Base-by-base conservation (phyloP, 805 yeast species). In the Kockiozyma suomiensis region DNA sequence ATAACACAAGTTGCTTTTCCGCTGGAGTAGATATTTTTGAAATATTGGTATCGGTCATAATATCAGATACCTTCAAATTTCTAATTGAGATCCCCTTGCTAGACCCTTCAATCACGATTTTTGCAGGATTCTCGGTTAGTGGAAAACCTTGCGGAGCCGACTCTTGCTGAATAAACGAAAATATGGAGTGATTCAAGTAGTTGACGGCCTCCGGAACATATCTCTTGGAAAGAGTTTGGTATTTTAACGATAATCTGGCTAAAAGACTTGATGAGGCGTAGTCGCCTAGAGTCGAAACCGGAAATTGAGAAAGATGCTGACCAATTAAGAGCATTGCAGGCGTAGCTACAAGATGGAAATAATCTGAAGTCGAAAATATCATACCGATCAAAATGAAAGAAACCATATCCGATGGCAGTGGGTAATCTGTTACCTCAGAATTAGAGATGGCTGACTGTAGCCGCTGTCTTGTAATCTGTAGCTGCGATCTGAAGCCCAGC, bases 291-390 rank as follows among this genome's bases (percentile, higher is more conserved):
- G 78, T 70, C 23, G 70, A 70, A 28, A 74, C 73, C 45, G 79
- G 78, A 21, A 82, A 68, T 66, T 81, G 83, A 54, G 85, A 84
- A 56, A 93, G 75, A 13, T 83, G 77, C 72, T 90, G 93, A 50
- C 86, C 82, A 78, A 90, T 83, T 41, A 90, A 74, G 35, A 94
- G 81, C 32, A 83, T 76, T 1, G 93, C 81, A 2, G 97, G 97
- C 0, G 97, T 92, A 3, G 86, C 92, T 10, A 94, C 87, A 60
- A 91, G 79, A 77, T 94, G 99, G 74, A 88, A 93, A 71, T 90
- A 92, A 77, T 94, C 99, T 0, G 99, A 94, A 0, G 97, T 90
- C 0, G 99, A 92, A 70, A 88, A 94, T 3, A 91, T 71, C 55
- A 81, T 78, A 5, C 97, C 97, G 58, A 92, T 79, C 4, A 90